Conservation (phyloP, 805 yeast species). For the Starmerella roubikii region DNA sequence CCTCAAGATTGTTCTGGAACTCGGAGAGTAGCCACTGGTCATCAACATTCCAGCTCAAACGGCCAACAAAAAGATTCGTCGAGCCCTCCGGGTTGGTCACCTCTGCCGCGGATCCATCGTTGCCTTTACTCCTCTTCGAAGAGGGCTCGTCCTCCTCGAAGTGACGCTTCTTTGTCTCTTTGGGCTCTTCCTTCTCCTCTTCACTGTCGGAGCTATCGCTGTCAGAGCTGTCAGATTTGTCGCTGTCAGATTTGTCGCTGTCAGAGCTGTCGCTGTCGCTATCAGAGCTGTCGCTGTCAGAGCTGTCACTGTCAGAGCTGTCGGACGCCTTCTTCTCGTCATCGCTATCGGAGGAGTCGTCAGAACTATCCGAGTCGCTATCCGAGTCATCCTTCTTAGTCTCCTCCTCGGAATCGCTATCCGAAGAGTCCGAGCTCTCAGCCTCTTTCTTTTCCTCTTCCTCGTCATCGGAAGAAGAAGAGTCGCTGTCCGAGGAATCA, state of each 20-base stretch:
- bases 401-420: slow-evolving; percentile 12
- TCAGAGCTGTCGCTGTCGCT: background rate
- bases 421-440: slow-evolving; percentile 9
- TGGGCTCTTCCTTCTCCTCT: slow-evolving; percentile 1
- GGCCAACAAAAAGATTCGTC: slow-evolving; percentile 88
- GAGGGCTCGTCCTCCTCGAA: slow-evolving; percentile 28
- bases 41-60: slow-evolving; percentile 94
- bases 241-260: background rate
- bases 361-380: too few relatives aligned
- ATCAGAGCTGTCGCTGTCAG: slow-evolving; percentile 4
- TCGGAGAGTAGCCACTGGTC: slow-evolving; percentile 86
- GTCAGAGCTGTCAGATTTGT: slow-evolving; percentile 1
- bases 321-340: background rate
- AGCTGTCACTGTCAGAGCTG: slow-evolving; percentile 17
- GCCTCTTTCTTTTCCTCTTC: too few relatives aligned
- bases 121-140: slow-evolving; percentile 32
- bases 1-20: slow-evolving; percentile 61
- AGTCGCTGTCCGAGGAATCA: slow-evolving; percentile 22
- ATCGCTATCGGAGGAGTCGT: background rate
- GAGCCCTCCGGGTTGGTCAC: slow-evolving; percentile 40
- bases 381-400: background rate
- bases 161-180: slow-evolving; percentile 17
- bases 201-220: background rate
- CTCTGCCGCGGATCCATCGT: slow-evolving; percentile 19
- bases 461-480: background rate